Evolutionary conservation across 2,329 filamentous ascomycete genomes (phyloP), one percentile per base, ranked within the genome.

Genomic region (Colletotrichum destructivum): DNA sequence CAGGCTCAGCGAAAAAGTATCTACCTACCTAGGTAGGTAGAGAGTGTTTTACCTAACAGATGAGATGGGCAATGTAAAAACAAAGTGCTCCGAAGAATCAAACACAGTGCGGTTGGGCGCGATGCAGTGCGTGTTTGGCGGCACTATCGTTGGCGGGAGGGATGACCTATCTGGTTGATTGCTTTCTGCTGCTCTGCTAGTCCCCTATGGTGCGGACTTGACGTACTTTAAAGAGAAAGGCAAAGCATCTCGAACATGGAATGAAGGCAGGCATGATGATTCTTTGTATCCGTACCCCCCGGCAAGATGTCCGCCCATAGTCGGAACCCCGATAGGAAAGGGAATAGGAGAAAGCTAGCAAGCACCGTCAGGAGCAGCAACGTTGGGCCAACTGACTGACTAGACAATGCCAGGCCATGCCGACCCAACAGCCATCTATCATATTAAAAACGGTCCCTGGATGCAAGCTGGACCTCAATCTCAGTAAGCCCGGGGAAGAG

Each of bases 351-450:
- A 38, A 42, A 26, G 56, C 7, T 31, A 40, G 44, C 31, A 23
- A 51, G 44, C 46, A 51, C 16, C 60, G 46, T 11, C 46, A 52
- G 38, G 55, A 55, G 23, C 35, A 35, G 42, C 31, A 57, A n/a
- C 52, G 46, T 26, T 44, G 52, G 54, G 42, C 46, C 31, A 12
- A 21, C 16, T 49, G 44, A 26, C 18, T 47, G 42, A 57, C 13
- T 4, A 15, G 4, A 38, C 21, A 21, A 31, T 40, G 52, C 52
- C 40, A 31, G 38, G 16, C 62, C 67, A 55, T 61, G 38, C 52
- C 52, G 38, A 55, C 52, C 52, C 52, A 54, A 35, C 52, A 54
- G 12, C 67, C 47, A 49, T 40, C 38, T 38, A n/a, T 40, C 23
- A 13, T 21, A 2, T 31, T 21, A 2, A 16, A n/a, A 31, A 55